Evolutionary conservation across 306 rosid species (phyloP).

Genomic region (Vachellia pachyceras): DNA sequence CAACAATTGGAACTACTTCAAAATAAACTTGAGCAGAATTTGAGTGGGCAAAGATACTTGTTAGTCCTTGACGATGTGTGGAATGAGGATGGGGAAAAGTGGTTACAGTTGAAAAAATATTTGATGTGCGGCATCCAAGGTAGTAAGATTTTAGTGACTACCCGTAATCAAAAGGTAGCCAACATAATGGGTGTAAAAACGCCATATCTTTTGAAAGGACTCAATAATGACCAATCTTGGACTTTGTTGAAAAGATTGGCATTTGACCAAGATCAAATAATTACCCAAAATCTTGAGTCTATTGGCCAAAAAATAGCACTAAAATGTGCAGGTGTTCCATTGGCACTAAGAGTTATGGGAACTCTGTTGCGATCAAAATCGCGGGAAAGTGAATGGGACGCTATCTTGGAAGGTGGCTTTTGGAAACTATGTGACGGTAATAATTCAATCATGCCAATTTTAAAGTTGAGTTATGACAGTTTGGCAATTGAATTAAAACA

Average conservation of each 20-base stretch:
- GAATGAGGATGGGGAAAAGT: not conserved
- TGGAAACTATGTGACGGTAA: not conserved
- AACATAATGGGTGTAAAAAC: not conserved
- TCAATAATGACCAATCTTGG: not conserved
- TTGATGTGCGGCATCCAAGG: not conserved
- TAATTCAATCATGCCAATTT: not conserved
- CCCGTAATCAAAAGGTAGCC: not conserved
- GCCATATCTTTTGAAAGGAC: not conserved
- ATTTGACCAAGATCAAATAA: not conserved
- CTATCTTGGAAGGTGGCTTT: not conserved
- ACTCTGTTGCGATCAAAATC: not conserved
- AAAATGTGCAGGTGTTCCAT: not conserved
- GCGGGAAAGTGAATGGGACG: not conserved
- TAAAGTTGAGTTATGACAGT: not conserved
- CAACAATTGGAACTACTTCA: not conserved
- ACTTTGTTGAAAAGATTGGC: not conserved
- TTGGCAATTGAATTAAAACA: not conserved
- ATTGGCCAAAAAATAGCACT: not conserved
- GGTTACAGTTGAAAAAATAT: not conserved
- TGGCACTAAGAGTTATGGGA: not conserved
- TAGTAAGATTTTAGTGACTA: conserved; percentile 16
- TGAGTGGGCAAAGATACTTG: not conserved
- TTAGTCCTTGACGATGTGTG: conserved; percentile 20
- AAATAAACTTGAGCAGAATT: not conserved
- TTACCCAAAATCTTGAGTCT: not conserved